Evolutionary conservation across 2,329 filamentous ascomycete species (phyloP).

Genomic region (Colletotrichum sp.): DNA sequence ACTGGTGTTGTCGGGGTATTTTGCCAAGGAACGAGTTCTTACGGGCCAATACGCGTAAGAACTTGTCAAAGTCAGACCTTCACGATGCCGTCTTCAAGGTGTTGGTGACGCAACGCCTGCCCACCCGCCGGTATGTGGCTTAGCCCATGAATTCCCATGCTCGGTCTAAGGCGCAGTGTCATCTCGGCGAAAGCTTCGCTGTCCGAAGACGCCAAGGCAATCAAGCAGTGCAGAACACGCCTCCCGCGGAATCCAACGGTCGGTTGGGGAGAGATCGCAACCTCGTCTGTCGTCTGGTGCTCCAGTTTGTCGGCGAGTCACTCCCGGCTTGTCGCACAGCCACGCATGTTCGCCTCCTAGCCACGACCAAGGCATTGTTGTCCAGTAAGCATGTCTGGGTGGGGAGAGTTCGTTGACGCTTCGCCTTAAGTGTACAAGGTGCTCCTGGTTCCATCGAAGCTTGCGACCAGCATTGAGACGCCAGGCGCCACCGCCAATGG

Average conservation of each 20-base stretch:
- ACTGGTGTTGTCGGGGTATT: background rate
- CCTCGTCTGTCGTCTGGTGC: background rate
- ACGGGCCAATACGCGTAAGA: background rate
- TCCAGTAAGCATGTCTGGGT: background rate
- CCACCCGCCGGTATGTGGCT: background rate
- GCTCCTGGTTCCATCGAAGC: background rate
- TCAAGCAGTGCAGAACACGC: background rate
- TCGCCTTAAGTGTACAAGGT: background rate
- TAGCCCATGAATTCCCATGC: background rate
- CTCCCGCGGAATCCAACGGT: background rate
- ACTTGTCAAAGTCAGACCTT: background rate
- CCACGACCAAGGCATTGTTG: background rate
- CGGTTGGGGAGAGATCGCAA: background rate
- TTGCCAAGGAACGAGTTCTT: background rate
- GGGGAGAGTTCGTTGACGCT: slow-evolving; percentile 1
- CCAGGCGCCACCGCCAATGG: background rate
- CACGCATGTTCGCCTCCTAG: slow-evolving; percentile 7
- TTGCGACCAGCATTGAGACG: background rate
- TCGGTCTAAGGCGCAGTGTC: background rate
- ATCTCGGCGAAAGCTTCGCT: slow-evolving; percentile 4
- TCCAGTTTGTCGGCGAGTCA: background rate
- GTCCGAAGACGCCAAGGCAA: background rate
- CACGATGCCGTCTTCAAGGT: background rate
- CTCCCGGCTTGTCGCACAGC: background rate
- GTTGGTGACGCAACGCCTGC: background rate